Evolutionary conservation across 768 basidiomycete genomes (phyloP).

Genomic region (Lactarius quietus): DNA sequence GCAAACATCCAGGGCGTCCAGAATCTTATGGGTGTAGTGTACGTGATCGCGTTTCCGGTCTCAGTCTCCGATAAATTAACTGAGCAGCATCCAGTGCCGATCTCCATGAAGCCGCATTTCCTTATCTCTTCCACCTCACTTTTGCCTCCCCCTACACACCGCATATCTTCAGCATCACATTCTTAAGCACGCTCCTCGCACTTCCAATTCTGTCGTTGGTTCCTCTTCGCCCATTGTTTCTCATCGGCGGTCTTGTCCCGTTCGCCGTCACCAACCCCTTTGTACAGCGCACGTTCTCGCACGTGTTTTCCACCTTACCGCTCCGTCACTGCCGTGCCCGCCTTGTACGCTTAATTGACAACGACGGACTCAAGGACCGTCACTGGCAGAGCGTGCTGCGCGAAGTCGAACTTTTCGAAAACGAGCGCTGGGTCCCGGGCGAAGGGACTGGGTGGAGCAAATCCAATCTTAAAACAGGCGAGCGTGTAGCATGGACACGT

Average conservation of each 20-base stretch:
- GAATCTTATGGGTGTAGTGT: constrained; percentile 86
- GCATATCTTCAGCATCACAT: constrained; percentile 48
- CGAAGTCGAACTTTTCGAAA: constrained; percentile 77
- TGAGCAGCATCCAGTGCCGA: constrained; percentile 51
- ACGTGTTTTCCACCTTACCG: constrained; percentile 31
- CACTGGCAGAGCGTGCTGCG: constrained; percentile 63
- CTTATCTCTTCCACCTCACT: constrained; percentile 48
- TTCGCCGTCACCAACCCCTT: constrained; percentile 53
- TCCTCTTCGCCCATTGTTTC: constrained; percentile 44
- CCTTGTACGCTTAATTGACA: constrained; percentile 45
- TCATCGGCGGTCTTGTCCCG: constrained; percentile 50
- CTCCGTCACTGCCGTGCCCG: constrained; percentile 25
- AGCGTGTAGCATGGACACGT: constrained; percentile 66
- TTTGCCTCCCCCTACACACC: constrained; percentile 52
- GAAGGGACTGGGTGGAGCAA: constrained; percentile 39
- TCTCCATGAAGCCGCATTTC: constrained; percentile 48
- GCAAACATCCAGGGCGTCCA: constrained; percentile 88
- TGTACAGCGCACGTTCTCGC: constrained; percentile 32
- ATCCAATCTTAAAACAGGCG: constrained; percentile 36
- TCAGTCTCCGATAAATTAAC: not conserved
- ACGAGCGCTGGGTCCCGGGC: constrained; percentile 53
- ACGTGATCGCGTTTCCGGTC: constrained; percentile 33
- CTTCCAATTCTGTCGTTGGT: constrained; percentile 37
- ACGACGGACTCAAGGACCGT: constrained; percentile 60
- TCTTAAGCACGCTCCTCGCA: constrained; percentile 43